phyloP scores from a whole-genome alignment of 331 rosid genomes.

The Erythrophleum ivorense region DNA sequence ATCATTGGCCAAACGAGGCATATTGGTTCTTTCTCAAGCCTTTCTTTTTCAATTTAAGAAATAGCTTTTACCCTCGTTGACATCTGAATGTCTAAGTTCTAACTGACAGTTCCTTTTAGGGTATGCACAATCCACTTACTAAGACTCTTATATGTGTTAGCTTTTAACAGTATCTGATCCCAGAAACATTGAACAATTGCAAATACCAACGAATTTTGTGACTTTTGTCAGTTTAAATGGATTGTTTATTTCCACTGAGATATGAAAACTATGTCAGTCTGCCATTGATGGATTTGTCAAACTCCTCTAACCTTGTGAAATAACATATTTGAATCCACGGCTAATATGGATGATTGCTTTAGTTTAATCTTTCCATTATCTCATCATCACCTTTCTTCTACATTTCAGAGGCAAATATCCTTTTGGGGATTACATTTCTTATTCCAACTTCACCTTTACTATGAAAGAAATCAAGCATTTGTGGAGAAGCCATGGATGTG shows the following conservation, averaged over 20 bases:
- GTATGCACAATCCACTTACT: background rate
- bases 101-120: constrained; percentile 20
- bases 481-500: constrained; percentile 89
- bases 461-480: constrained; percentile 90
- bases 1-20: constrained; percentile 99
- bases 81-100: constrained; percentile 15
- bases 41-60: constrained; percentile 55
- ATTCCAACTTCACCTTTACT: constrained; percentile 80
- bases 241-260: constrained; percentile 24
- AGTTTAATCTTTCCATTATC: constrained; percentile 39
- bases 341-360: constrained; percentile 2
- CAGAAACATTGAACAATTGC: background rate
- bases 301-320: constrained; percentile 18
- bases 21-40: constrained; percentile 97
- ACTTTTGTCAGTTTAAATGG: background rate
- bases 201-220: constrained; percentile 2
- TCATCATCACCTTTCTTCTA: constrained; percentile 33
- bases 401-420: constrained; percentile 85
- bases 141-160: background rate
- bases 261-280: background rate
- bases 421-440: constrained; percentile 84
- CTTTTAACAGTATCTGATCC: constrained; percentile 20
- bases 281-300: constrained; percentile 18
- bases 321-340: constrained; percentile 13
- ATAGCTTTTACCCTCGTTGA: constrained; percentile 17